Base-by-base conservation (phyloP, 371 early-diverging fungal genomes). In the Rhizomucor miehei region DNA sequence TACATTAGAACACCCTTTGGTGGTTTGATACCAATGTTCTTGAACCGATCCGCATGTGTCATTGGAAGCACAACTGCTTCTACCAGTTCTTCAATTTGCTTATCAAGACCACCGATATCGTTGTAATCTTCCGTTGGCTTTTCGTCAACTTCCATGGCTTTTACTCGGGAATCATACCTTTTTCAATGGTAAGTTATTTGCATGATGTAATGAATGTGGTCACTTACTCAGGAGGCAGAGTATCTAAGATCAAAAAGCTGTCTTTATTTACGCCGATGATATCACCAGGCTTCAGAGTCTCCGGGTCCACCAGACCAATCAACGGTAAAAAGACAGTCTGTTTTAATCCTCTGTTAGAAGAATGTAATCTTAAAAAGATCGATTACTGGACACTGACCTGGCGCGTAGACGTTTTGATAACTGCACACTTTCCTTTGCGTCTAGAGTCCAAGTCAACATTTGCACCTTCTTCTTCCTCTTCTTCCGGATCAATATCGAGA, bases 91-190 rank as follows among this genome's bases (percentile, higher is more conserved):
- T 72, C 62, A 34, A 50, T 63, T 46, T 59, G 61, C 56, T 54
- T 64, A 35, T 63, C 56, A 44, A 64, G 36, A 54, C 64, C 64
- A 55, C 62, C 64, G 39, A 64, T 61, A 35, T 63, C 65, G 73
- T 95, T 95, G 77, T 99, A 99, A 57, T 95, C 95, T 72, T 99
- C 99, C 11, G 93, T 95, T 10, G 99, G 99, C 73, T 99, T 99
- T 69, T 98, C 99, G 67, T 99, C 99, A 16, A 99, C 95, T 75
- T 99, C 99, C 99, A 99, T 99, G 14, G 99, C 99, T 73, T 99
- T 99, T 45, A 99, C 99, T 48, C 99, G 89, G 25, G 95, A 91
- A 74, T 99, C 99, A 66, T 98, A 99, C 68, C 88, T 87, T 51
- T n/a, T n/a, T 17, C 34, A 20, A n/a, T 24, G 43, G 20, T 3